Percentiles rank a stretch among this genome's conserved stretches.
These are phyloP conservation scores for Trichoderma sp. DNA, from an alignment of 2,329 filamentous ascomycete genomes.

Conservation along the genomic window DNA sequence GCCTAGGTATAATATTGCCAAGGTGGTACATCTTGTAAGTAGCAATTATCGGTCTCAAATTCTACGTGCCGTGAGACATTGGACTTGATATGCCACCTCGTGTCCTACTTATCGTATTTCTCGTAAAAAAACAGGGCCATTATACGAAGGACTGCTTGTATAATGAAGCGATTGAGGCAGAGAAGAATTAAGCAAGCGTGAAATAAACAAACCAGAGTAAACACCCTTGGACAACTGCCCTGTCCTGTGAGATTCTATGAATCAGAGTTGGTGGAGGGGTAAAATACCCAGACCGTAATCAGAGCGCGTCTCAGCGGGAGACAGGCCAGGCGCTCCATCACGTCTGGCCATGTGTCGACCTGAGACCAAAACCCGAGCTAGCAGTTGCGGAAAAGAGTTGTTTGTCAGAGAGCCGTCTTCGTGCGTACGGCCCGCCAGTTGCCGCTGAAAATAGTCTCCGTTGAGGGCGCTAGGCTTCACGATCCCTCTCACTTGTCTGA, in stretches of 20 bases:
- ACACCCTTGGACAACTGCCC: background rate
- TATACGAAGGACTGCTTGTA: background rate
- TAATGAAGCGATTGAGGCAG: background rate
- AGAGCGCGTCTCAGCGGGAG: background rate
- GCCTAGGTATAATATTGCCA: background rate
- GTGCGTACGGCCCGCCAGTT: constrained; percentile 6
- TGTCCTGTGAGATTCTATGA: background rate
- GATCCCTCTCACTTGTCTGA: background rate
- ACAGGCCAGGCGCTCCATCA: background rate
- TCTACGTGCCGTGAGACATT: background rate
- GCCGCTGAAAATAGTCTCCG: constrained; percentile 1
- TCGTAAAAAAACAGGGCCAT: background rate
- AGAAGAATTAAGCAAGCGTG: background rate
- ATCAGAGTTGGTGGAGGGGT: background rate
- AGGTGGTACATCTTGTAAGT: background rate
- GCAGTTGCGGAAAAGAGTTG: background rate
- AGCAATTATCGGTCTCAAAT: background rate
- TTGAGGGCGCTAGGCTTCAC: constrained; percentile 3
- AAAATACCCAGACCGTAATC: background rate
- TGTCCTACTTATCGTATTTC: background rate
- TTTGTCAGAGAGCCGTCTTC: background rate
- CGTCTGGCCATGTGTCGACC: background rate
- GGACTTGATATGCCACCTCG: background rate
- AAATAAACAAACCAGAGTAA: background rate
- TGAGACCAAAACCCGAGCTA: constrained; percentile 6